Evolutionary conservation across 805 yeast genomes (phyloP), one percentile per base, ranked within the genome.

Genomic region (Cyberlindnera mycetangii): DNA sequence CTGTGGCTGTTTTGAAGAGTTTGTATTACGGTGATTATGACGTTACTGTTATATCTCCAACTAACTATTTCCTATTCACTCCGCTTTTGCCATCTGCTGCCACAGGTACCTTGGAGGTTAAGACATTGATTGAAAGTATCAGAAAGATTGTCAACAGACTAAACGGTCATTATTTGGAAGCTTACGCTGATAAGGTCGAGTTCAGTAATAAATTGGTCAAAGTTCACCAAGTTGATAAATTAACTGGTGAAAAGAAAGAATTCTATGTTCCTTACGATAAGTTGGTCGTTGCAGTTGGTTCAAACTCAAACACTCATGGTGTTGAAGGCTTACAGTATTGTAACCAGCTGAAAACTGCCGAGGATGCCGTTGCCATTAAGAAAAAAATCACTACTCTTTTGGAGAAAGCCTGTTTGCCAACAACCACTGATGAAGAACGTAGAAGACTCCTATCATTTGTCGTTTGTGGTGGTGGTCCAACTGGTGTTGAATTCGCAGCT

Each of bases 381-480:
- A 70, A 71, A 49, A 74, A 74, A 48, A 78, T 82, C 36, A 76
- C 80, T 32, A 64, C 67, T 21, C 71, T 78, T 48, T 64, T 82
- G 43, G 89, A 82, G 57, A 66, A 62, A 45, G 87, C 89, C 2
- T 75, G 84, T 51, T 65, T 82, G 51, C 87, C 87, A 42, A 76
- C 85, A 0, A 79, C 85, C 0, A 49, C 80, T 1, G 83, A 78
- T 50, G 83, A 72, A 36, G 85, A 81, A 56, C 75, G 87, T 51
- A 78, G 77, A 55, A 73, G 72, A 46, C 61, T 82, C 48, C 67
- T 82, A 37, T 75, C 81, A 41, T 81, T 81, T 61, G 85, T 81
- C 12, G 75, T 81, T 27, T 81, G 86, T 61, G 88, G 88, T 49
- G 88, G 87, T 48, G 88, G 88, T 35, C 86, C 88, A 43, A 81